Percentiles rank a stretch among this genome's conserved stretches.
These are phyloP conservation scores for Aspergillus persii DNA, from an alignment of 2,329 filamentous ascomycete species.

Conservation along the genomic window DNA sequence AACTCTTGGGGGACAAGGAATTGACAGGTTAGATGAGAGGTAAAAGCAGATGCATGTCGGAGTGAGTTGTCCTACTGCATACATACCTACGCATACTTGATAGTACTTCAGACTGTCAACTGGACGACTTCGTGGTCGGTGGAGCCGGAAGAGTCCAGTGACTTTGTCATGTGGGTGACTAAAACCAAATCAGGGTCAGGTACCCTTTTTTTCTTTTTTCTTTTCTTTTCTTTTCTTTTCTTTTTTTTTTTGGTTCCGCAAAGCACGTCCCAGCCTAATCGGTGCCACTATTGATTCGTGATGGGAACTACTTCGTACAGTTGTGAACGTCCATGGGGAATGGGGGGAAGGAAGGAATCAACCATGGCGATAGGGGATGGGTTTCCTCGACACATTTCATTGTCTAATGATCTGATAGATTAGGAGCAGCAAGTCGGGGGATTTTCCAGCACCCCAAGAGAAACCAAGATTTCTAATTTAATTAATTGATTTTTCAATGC, in stretches of 20 bases:
- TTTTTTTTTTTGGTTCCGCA: not conserved
- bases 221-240: not conserved
- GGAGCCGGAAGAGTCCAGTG: not conserved
- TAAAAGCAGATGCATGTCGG: too few species aligned
- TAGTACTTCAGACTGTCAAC: not conserved
- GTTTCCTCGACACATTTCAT: not conserved
- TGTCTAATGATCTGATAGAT: not conserved
- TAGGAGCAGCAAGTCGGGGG: not conserved
- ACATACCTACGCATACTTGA: too few species aligned
- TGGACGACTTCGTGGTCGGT: not conserved
- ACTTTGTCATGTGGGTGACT: constrained; percentile 5
- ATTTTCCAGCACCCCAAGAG: not conserved
- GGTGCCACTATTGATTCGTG: not conserved
- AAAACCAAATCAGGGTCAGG: not conserved
- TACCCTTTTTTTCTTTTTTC: not conserved
- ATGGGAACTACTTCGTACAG: not conserved
- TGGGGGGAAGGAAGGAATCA: not conserved
- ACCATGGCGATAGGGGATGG: not conserved
- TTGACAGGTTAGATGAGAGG: not conserved
- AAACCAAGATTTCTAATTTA: not conserved
- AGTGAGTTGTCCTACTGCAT: not conserved
- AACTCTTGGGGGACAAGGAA: not conserved
- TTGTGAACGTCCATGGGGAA: not conserved
- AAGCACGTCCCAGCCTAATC: not conserved
- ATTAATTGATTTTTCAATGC: too few species aligned